Evolutionary conservation across 23 red algal genomes (phyloP), one percentile per base, ranked within the genome.

Genomic region (Cyanidioschyzon merolae): DNA sequence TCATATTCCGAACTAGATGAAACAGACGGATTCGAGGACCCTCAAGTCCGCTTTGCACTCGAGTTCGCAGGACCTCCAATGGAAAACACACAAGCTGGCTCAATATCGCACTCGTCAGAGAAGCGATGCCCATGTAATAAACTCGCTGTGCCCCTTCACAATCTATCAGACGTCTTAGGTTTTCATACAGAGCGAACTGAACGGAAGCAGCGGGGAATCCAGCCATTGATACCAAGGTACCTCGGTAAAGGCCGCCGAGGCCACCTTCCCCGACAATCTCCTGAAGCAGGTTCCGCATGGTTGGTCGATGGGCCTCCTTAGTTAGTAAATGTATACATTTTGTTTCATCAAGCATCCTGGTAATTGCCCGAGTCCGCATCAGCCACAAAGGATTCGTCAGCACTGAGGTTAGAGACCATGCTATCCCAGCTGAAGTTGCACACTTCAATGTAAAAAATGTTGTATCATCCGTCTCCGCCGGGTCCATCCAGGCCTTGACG

Each of bases 151-250:
- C n/a, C 18, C 39, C 37, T 24, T 81, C 39, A 36, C 41, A 58
- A 21, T 31, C 18, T 25, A 67, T 50, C 78, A 81, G 38, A 2
- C 41, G 2, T n/a, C 59, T 81, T 1, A 81, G 24, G 0, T 50
- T 50, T 1, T 81, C 68, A 30, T 81, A 81, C 21, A 71, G 63
- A 12, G 63, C 63, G 32, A 71, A 71, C 29, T 71, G 63, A 25
- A 71, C 63, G 12, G n/a, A 32, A 7, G 63, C 63, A 27, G 63
- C 63, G 2, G 63, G 63, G 63, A 71, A 71, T 7, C 63, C 63
- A 35, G 63, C 63, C 63, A 71, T 71, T 3, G 63, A 7, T 7
- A 71, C 29, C 29, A 35, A 7, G 2, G 63, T 71, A 3, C 63
- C 63, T 3, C 63, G 63, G 29, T 71, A 71, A 17, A 71, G 63